Evolutionary conservation across 2,329 filamentous ascomycete genomes (phyloP), one percentile per base, ranked within the genome.

Genomic region (Fusarium odoratissimum): DNA sequence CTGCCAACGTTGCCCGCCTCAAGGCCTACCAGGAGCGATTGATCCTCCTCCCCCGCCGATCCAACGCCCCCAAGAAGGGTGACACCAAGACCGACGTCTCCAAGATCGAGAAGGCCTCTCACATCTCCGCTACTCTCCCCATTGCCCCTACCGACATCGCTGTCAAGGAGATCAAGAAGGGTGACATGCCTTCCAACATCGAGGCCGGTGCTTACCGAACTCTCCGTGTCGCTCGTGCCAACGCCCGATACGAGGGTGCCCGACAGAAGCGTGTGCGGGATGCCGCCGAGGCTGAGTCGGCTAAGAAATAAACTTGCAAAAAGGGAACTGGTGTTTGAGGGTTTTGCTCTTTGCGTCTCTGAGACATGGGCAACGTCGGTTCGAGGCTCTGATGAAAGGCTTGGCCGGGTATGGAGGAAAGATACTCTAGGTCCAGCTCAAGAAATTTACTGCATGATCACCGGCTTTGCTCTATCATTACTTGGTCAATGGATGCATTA

Each of bases 1-100:
- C 94, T 85, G 90, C 90, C 90, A 99, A 99, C 88, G 95, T 99
- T 81, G 93, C 93, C 86, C 96, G 96, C 83, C 94, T 99, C 84
- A 95, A 98, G 91, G 94, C 94, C 84, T 99, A 97, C 95, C 93
- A 93, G 89, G 91, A 92, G 83, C 94, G 95, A 83, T 89, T 99
- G 83, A 97, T 99, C 85, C 91, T 99, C 84, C 98, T 99, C 91
- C 96, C 96, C 84, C 94, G 95, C 90, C 95, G 94, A 87, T 91
- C 91, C 84, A 95, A 95, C 87, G 91, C 96, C 88, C 91, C 92
- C 88, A 98, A 97, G 94, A 92, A 93, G 84, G 93, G 93, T 85
- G 94, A 97, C 87, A 92, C 92, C 85, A 93, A 93, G 84, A 93
- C 95, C 91, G 91, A 96, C 86, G 81, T 88, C 77, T 85, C 85